phyloP scores from a whole-genome alignment of 2,329 filamentous ascomycete genomes.

The Hypomyces rosellus region DNA sequence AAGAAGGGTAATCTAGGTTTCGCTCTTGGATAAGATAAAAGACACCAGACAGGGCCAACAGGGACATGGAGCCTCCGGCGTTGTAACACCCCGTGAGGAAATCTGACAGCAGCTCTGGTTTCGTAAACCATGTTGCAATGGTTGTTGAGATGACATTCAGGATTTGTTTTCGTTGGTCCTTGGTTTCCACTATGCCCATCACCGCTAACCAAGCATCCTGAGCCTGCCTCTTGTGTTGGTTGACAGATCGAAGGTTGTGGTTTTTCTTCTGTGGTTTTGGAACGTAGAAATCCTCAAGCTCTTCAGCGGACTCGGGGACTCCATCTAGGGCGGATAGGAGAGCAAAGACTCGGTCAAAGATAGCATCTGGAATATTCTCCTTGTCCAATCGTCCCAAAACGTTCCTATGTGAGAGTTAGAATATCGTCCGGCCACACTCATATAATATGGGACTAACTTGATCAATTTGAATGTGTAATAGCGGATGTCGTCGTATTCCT shows the following conservation, averaged over 20 bases:
- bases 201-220: slow-evolving; percentile 84
- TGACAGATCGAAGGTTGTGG: slow-evolving; percentile 57
- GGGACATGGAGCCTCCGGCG: slow-evolving; percentile 74
- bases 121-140: slow-evolving; percentile 83
- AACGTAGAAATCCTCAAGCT: slow-evolving; percentile 64
- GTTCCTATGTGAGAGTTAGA: slow-evolving; percentile 16
- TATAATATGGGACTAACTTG: slow-evolving; percentile 46
- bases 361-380: slow-evolving; percentile 15
- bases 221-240: slow-evolving; percentile 69
- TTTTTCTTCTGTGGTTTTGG: slow-evolving; percentile 59
- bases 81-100: slow-evolving; percentile 95
- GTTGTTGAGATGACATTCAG: slow-evolving; percentile 68
- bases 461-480: slow-evolving; percentile 75
- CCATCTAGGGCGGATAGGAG: slow-evolving; percentile 62
- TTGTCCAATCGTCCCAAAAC: slow-evolving; percentile 20
- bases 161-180: slow-evolving; percentile 71
- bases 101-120: slow-evolving; percentile 86
- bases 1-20: slow-evolving; percentile 92
- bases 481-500: slow-evolving; percentile 76
- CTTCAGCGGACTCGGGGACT: slow-evolving; percentile 59
- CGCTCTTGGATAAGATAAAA: slow-evolving; percentile 91
- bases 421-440: neutral
- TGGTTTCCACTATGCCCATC: slow-evolving; percentile 59
- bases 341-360: slow-evolving; percentile 53
- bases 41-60: slow-evolving; percentile 84